A percentile compares a stretch with the other conserved stretches of the same genome.
phyloP scores from a whole-genome alignment of 1,284 basidiomycete species.

The Salmacisia buchloeana region DNA sequence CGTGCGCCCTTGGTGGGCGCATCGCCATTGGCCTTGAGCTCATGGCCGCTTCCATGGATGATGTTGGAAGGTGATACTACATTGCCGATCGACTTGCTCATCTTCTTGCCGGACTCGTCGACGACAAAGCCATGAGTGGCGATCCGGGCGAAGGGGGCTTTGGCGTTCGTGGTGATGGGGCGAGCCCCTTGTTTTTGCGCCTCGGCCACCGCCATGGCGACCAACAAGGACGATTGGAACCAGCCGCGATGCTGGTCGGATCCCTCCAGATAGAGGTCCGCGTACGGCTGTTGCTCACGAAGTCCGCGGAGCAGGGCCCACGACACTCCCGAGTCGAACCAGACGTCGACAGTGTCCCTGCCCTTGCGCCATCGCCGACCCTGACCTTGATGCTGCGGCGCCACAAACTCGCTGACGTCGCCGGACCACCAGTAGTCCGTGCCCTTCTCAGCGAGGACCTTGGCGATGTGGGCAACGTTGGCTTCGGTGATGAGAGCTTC shows the following conservation, averaged over 20 bases:
- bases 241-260: conserved; percentile 97
- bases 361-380: conserved; percentile 53
- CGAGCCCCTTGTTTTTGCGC: not conserved
- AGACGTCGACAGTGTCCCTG: conserved; percentile 95
- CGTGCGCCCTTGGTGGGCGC: too few species aligned
- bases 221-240: conserved; percentile 95
- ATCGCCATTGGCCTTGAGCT: too few species aligned
- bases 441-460: conserved; percentile 67
- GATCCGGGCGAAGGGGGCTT: conserved; percentile 68
- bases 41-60: conserved; percentile 64
- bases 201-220: conserved; percentile 60
- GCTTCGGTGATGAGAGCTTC: conserved; percentile 61
- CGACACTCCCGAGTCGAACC: conserved; percentile 96
- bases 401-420: conserved; percentile 68
- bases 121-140: conserved; percentile 97
- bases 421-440: conserved; percentile 87
- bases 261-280: conserved; percentile 90
- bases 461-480: conserved; percentile 72
- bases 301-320: conserved; percentile 71
- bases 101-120: conserved; percentile 85
- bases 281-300: conserved; percentile 53
- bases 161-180: conserved; percentile 7
- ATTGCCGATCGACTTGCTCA: conserved; percentile 97
- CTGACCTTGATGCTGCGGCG: conserved; percentile 26
- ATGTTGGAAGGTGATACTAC: conserved; percentile 78